Base-by-base conservation (phyloP, 306 rosid species). In the Dalbergia cochinchinensis region DNA sequence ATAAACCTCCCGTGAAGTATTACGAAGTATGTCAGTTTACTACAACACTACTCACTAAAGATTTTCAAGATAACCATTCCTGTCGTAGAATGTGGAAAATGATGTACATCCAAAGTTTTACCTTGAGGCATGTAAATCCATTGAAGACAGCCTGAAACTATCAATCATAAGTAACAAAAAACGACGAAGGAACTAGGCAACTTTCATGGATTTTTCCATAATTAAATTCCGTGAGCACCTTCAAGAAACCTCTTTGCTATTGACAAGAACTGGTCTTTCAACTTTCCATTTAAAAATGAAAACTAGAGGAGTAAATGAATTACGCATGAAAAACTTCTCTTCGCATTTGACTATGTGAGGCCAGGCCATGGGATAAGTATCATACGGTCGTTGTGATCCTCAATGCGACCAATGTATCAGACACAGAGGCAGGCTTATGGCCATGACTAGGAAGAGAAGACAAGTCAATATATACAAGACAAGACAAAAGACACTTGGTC, bases 1-100 rank as follows among this genome's bases (percentile, higher is more conserved):
- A 59, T 53, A 41, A 78, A 58, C 80, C 85, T 88, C 91, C 97
- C 89, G 91, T 73, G 86, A 78, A 80, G 69, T 33, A 69, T 47
- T 39, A 7, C 33, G 33, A 26, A 26, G 31, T 26, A 77, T 13
- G 37, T 64, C 60, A 75, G 74, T 63, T 50, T 75, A 68, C 20
- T 6, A 74, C 44, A 60, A 53, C 76, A n/a, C 11, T 1, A 33
- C 31, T 7, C 37, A 31, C 37, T 37, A 15, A 53, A 15, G 37
- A 35, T 12, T 68, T 79, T 26, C 60, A 8, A 15, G 42, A 18
- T 12, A 44, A n/a, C 45, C 26, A 15, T 5, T 54, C 60, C n/a
- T 9, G 71, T 74, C 51, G 16, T 5, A 1, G 70, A 67, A 72
- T 33, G 50, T 42, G 18, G 59, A 14, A n/a, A 53, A 53, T n/a